Base-by-base conservation (phyloP, 495 filamentous ascomycete species). In the Physcia stellaris region DNA sequence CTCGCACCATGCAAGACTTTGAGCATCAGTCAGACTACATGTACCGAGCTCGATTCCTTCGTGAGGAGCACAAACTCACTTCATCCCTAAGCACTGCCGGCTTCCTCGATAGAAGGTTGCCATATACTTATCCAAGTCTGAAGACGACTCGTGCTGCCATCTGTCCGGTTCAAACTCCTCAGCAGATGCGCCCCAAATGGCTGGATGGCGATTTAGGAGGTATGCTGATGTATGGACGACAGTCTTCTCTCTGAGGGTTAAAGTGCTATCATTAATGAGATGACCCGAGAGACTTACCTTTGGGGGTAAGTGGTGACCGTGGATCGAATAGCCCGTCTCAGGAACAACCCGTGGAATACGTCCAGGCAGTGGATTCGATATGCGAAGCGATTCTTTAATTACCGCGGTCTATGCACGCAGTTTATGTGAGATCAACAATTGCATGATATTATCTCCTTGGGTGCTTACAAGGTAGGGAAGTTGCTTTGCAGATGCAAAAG, bases 401-500 rank as follows among this genome's bases (percentile, higher is more conserved):
- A 32, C 30, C 19, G 30, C 30, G 15, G 30, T 32, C 11, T n/a
- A n/a, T n/a, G n/a, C n/a, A n/a, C n/a, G n/a, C n/a, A n/a, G n/a
- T n/a, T n/a, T n/a, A n/a, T n/a, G n/a, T n/a, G n/a, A n/a, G n/a
- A n/a, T n/a, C n/a, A n/a, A n/a, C n/a, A n/a, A n/a, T n/a, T n/a
- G n/a, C n/a, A n/a, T n/a, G n/a, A 29, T 29, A n/a, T 29, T 29
- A n/a, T n/a, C 9, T 29, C 9, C 26, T n/a, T n/a, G n/a, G n/a
- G n/a, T n/a, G n/a, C n/a, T n/a, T n/a, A n/a, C n/a, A n/a, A 37
- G 34, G 21, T 37, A 37, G 4, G 34, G 34, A 5, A 37, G 21
- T 37, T 37, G 17, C 34, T 37, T 37, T 10, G 34, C 34, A 7
- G 7, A 13, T 21, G 19, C 34, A 13, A 37, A 37, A 2, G 34